Evolutionary conservation across 2,329 filamentous ascomycete species (phyloP), one percentile per base, ranked within the genome.

Genomic region (Hypoxylon sp.): DNA sequence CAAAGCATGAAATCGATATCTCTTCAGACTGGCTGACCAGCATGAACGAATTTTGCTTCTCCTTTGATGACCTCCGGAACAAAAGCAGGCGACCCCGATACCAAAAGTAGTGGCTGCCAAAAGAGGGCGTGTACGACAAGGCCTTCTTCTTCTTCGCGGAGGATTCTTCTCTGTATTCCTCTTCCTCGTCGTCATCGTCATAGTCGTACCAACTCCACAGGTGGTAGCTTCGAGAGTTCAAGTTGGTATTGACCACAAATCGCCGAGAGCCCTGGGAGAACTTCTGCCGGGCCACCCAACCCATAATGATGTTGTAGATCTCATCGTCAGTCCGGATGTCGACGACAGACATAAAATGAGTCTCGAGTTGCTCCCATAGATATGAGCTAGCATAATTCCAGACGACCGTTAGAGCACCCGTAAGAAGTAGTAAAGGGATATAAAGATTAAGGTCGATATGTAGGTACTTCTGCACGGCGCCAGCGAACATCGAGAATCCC

Each of bases 271-370:
- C 80, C 67, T 86, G 84, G 19, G 88, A 84, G 70, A 92, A 92
- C 2, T 80, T 77, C 77, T 93, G 90, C 35, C 82, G 79, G 1
- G 89, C 84, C 2, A 92, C 84, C 91, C 91, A 93, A 27, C 83
- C 84, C 89, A 92, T 92, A 44, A 92, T 74, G 74, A 92, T 91
- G 75, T 90, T 90, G 81, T 92, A 93, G 62, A 91, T 87, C 76
- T 93, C 91, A 72, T 93, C 91, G 63, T 92, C 89, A 29, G 87
- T 85, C 48, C 89, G 85, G 42, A 93, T 87, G 72, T 90, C 87
- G 17, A 90, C 89, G 1, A 86, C 87, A 2, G 88, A 91, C 83
- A 91, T 89, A 72, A 91, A 85, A 72, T 91, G 81, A 5, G 80
- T 73, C 46, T 86, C 82, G 31, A 89, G 69, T 42, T 85, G 77